Conservation (phyloP, 352 stramenopile species). For the Blastocystis sp. region DNA sequence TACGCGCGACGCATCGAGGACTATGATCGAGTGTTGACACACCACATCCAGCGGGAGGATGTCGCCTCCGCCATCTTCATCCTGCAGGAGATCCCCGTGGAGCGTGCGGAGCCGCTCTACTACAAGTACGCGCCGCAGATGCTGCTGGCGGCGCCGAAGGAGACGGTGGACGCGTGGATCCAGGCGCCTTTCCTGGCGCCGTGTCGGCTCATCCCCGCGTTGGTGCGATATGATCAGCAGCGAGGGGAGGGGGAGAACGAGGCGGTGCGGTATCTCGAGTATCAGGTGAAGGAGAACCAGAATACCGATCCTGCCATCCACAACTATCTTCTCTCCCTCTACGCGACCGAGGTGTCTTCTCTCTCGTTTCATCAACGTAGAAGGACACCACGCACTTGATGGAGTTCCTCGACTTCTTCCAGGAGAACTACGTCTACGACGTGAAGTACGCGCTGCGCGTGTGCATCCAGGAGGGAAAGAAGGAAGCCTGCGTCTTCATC, state of each 20-base stretch:
- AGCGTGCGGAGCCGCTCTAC: constrained; percentile 79
- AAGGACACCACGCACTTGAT: constrained; percentile 72
- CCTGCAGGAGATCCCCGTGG: constrained; percentile 72
- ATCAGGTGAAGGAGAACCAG: constrained; percentile 74
- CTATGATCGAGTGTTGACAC: constrained; percentile 81
- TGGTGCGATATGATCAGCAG: constrained; percentile 75
- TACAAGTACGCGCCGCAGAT: constrained; percentile 84
- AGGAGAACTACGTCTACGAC: constrained; percentile 75
- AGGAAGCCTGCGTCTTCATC: constrained; percentile 81
- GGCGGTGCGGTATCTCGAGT: constrained; percentile 80
- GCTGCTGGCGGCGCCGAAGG: constrained; percentile 77
- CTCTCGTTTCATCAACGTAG: too few species aligned
- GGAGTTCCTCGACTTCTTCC: constrained; percentile 77
- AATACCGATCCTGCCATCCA: constrained; percentile 79
- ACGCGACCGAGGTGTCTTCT: constrained; percentile 62
- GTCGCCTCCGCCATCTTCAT: constrained; percentile 76
- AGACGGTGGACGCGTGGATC: constrained; percentile 79
- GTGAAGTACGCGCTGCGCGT: constrained; percentile 78
- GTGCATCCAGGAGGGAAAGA: constrained; percentile 80
- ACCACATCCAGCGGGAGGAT: constrained; percentile 76
- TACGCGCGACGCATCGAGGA: constrained; percentile 81
- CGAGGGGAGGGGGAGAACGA: constrained; percentile 68
- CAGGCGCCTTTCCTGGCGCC: constrained; percentile 74
- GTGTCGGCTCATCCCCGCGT: constrained; percentile 78
- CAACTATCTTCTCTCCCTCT: constrained; percentile 78